Evolutionary conservation across 2,329 filamentous ascomycete genomes (phyloP), one percentile per base, ranked within the genome.

Genomic region (Cladorrhinum sp.): DNA sequence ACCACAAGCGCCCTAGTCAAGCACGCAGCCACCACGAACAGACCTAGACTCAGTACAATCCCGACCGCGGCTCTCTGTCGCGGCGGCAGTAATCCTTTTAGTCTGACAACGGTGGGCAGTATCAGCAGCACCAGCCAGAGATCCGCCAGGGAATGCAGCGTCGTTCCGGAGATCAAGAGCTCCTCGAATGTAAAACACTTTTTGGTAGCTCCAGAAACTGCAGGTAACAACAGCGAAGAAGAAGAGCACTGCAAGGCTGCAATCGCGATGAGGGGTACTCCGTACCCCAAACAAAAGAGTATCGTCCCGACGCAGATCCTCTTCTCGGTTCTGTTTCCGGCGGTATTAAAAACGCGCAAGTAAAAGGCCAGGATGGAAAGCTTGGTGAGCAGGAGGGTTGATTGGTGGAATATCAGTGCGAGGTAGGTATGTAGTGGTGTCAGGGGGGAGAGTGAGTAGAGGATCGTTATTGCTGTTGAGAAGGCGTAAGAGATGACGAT

Each of bases 121-220:
- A 81, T 74, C 3, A 82, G 67, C 1, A 70, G 55, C 53, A 82
- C 72, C 9, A 83, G 73, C 65, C 74, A 73, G 32, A 76, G 60
- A 63, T 82, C 81, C 24, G 80, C 74, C 2, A 71, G 71, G n/a
- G 80, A 78, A 62, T 81, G 79, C 51, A 82, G 73, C 1, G 69
- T 73, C 1, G 78, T 76, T 32, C 76, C 77, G 22, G 74, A 68
- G 67, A 79, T 78, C 29, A 76, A 74, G 13, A 81, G 72, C 23
- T 75, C 73, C 50, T 74, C 74, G 59, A 78, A 71, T 50, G 75
- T 67, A 58, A 78, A 72, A 64, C 78, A 81, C 13, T 62, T 64
- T 58, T 73, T 67, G 0, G 71, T 71, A 1, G 57, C 59, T 27
- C 75, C 74, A n/a, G 70, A 69, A 74, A 74, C 52, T 73, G 68